Evolutionary conservation across 495 filamentous ascomycete species (phyloP).

Genomic region (Parathielavia appendiculata): DNA sequence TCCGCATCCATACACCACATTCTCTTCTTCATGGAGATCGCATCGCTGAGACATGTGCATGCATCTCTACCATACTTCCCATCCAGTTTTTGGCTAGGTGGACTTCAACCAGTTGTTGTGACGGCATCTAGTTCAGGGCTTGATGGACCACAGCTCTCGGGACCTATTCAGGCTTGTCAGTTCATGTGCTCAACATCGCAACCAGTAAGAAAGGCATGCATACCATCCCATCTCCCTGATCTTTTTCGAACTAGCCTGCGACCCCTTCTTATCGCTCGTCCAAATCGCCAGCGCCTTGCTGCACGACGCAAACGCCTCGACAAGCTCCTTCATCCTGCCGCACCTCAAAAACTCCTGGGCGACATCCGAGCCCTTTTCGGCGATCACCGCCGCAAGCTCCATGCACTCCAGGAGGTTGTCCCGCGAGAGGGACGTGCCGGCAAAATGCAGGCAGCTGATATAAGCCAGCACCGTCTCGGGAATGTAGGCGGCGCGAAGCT

Average conservation of each 20-base stretch:
- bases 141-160: conserved; percentile 48
- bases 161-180: conserved; percentile 18
- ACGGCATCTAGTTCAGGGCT: conserved; percentile 19
- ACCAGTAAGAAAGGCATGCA: conserved; percentile 33
- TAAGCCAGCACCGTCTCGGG: conserved; percentile 81
- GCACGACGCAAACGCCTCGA: conserved; percentile 65
- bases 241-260: conserved; percentile 47
- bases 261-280: conserved; percentile 46
- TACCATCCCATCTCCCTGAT: conserved; percentile 50
- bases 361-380: conserved; percentile 60
- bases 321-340: conserved; percentile 69
- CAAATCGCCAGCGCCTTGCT: conserved; percentile 69
- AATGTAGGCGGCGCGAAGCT: conserved; percentile 67
- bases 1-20: background rate
- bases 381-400: conserved; percentile 66
- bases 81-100: background rate
- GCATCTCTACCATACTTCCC: background rate
- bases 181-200: background rate
- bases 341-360: conserved; percentile 58
- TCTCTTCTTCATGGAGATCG: background rate
- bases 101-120: background rate
- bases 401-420: conserved; percentile 69
- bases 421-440: conserved; percentile 56
- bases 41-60: background rate
- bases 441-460: conserved; percentile 64